Conservation (phyloP, 108 stramenopile genomes). For the Conticribra guillardii region DNA sequence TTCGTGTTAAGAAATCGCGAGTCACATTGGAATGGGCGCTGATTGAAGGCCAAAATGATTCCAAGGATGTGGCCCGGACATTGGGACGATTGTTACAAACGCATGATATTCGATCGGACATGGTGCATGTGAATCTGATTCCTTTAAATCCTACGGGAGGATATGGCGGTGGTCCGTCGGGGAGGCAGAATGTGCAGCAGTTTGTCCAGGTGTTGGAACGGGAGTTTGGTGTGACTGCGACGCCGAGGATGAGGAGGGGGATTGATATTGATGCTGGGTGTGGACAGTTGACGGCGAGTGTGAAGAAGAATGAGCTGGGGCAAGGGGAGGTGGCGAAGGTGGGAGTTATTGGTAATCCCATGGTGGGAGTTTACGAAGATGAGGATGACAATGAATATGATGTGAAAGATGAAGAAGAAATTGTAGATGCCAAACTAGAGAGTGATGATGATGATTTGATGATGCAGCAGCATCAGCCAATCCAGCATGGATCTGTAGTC, state of each 20-base stretch:
- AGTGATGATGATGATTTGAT: slow-evolving; percentile 10
- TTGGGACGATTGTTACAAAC: slow-evolving; percentile 68
- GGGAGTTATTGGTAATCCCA: slow-evolving; percentile 15
- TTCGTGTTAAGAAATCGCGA: slow-evolving; percentile 70
- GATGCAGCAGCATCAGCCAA: not conserved
- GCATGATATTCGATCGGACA: slow-evolving; percentile 61
- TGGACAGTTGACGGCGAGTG: slow-evolving; percentile 92
- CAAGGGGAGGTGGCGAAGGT: slow-evolving; percentile 14
- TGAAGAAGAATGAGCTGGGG: slow-evolving; percentile 53
- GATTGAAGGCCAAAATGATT: slow-evolving; percentile 93
- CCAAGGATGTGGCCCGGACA: slow-evolving; percentile 67
- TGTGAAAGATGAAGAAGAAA: slow-evolving; percentile 6
- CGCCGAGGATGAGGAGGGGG: slow-evolving; percentile 93
- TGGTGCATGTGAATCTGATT: slow-evolving; percentile 96
- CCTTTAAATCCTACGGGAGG: slow-evolving; percentile 95
- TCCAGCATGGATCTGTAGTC: slow-evolving; percentile 31
- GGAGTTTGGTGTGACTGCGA: slow-evolving; percentile 73
- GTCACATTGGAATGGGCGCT: slow-evolving; percentile 98
- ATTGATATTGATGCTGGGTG: slow-evolving; percentile 99
- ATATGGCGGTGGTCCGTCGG: slow-evolving; percentile 69
- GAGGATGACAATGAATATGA: slow-evolving; percentile 30
- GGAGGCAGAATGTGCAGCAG: slow-evolving; percentile 58
- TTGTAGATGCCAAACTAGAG: not conserved
- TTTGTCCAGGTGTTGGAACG: slow-evolving; percentile 75
- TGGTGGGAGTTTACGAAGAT: slow-evolving; percentile 60